Percentiles rank a stretch among this genome's conserved stretches.
These are phyloP conservation scores for Juncus effusus DNA, from an alignment of 176 grass and related monocot species.

Conservation along the genomic window DNA sequence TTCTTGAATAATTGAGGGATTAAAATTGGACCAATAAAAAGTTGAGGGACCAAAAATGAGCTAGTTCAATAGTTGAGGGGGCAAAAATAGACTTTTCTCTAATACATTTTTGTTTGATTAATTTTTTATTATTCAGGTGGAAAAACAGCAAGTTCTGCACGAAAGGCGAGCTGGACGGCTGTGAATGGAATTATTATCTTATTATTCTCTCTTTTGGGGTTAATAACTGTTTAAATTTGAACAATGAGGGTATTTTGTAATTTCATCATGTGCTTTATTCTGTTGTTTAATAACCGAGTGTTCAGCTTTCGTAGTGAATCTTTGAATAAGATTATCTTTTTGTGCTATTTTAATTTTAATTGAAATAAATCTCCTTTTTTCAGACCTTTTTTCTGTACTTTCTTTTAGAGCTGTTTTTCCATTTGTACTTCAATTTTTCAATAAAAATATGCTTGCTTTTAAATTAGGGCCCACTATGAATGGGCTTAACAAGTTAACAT, in stretches of 20 bases:
- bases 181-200: constrained; percentile 13
- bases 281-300: constrained; percentile 12
- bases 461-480: too few relatives aligned
- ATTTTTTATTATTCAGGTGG: constrained; percentile 8
- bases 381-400: too few relatives aligned
- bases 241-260: not conserved
- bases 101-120: not conserved
- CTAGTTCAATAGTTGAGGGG: too few relatives aligned
- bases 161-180: constrained; percentile 19
- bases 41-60: too few relatives aligned
- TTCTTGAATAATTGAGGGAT: too few relatives aligned
- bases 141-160: constrained; percentile 17
- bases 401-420: too few relatives aligned
- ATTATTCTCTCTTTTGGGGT: constrained; percentile 17
- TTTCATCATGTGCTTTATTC: not conserved
- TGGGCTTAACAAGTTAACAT: too few relatives aligned
- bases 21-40: too few relatives aligned
- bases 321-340: constrained; percentile 8
- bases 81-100: too few relatives aligned
- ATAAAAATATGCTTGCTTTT: too few relatives aligned
- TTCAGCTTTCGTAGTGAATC: not conserved
- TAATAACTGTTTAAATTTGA: constrained; percentile 7
- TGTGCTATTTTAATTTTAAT: not conserved
- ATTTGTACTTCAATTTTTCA: too few relatives aligned
- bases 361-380: not conserved